These are phyloP conservation scores for Wickerhamiella pararugosa DNA, from an alignment of 1,139 yeast genomes.

Conservation along the genomic window DNA sequence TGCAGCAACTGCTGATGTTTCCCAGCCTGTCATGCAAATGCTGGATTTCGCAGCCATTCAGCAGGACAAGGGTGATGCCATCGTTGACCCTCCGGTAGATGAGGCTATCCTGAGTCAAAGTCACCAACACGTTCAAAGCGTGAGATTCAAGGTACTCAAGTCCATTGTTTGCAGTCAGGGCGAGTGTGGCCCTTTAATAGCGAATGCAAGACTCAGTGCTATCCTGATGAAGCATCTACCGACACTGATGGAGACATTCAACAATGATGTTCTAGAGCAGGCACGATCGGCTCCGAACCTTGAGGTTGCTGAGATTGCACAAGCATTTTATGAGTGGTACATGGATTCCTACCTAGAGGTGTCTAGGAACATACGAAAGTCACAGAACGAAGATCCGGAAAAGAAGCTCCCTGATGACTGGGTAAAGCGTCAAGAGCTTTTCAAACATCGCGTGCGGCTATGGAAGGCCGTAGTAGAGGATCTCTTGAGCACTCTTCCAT, in stretches of 20 bases:
- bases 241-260: background rate
- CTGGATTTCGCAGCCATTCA: slow-evolving; percentile 24
- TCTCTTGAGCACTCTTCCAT: background rate
- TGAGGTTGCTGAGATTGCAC: background rate
- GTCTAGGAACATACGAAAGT: slow-evolving; percentile 1
- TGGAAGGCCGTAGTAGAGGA: slow-evolving; percentile 19
- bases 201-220: background rate
- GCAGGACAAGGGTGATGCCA: background rate
- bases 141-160: slow-evolving; percentile 1
- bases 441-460: slow-evolving; percentile 10
- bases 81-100: background rate
- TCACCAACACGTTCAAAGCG: slow-evolving; percentile 5
- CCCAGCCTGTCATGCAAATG: slow-evolving; percentile 27
- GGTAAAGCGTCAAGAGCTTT: background rate
- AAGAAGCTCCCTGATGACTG: background rate
- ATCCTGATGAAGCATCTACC: background rate
- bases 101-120: background rate
- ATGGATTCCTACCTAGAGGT: slow-evolving; percentile 1
- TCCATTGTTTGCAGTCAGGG: background rate
- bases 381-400: background rate
- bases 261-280: background rate
- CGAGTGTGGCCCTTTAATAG: background rate
- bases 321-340: slow-evolving; percentile 6
- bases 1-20: slow-evolving; percentile 7
- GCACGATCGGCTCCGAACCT: background rate